Evolutionary conservation across 2,329 filamentous ascomycete species (phyloP).

Genomic region (Ambrosiella cleistominuta): DNA sequence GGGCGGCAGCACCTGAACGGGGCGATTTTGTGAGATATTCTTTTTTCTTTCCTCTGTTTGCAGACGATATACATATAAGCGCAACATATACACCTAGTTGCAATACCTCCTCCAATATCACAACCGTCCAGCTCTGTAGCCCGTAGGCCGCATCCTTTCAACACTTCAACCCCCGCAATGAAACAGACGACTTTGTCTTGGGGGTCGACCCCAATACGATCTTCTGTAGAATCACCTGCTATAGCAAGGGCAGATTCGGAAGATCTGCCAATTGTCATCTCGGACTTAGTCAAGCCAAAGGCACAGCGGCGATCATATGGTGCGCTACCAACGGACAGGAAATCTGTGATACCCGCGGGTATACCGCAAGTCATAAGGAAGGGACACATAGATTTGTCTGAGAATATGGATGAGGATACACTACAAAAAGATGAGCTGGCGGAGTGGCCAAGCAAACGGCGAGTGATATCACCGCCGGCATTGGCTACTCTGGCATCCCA

Average conservation of each 20-base stretch:
- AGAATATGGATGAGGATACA: background rate
- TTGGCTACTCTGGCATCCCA: no score
- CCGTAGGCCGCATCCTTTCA: background rate
- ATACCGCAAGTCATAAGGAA: background rate
- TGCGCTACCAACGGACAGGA: background rate
- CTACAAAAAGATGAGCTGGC: background rate
- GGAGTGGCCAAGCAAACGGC: slow-evolving; percentile 4
- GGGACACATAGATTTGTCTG: background rate
- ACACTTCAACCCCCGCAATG: background rate
- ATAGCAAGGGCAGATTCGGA: background rate
- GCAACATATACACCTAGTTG: background rate
- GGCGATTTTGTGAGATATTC: no score
- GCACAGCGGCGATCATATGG: background rate
- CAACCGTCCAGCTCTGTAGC: background rate
- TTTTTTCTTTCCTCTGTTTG: no score
- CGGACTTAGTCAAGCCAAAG: background rate
- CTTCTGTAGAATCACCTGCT: background rate
- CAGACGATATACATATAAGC: background rate
- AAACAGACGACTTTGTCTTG: background rate
- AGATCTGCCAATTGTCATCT: background rate
- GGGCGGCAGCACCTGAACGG: no score
- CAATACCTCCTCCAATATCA: background rate
- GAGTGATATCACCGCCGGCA: background rate
- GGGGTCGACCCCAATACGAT: background rate
- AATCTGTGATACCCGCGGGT: background rate